Base-by-base conservation (phyloP, 163 green algal genomes). In the Chlamydomonas reinhardtii region DNA sequence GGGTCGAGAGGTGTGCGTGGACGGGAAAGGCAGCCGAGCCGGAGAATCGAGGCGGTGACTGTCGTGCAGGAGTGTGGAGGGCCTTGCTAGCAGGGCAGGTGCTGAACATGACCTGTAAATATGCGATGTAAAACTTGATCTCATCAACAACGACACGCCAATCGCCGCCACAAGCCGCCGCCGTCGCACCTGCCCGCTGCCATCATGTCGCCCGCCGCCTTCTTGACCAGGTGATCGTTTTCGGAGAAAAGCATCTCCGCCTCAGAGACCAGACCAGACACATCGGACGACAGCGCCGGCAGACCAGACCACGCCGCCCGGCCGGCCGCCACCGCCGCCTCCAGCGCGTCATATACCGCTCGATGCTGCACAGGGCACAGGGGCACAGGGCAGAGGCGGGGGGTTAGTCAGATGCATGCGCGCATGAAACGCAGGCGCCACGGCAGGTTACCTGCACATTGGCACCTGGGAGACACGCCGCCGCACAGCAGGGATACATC, bases 161-260 rank as follows among this genome's bases (percentile, higher is more conserved):
- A 0, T 16, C 59, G 2, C 59, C 59, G 4, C 4, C 59, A 6
- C 56, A n/a, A 16, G 0, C 59, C 14, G 14, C 31, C 35, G 11
- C 22, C 39, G 52, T n/a, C 54, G 73, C 29, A 84, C 76, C 76
- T 84, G 29, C 64, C 64, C 6, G 76, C 76, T 3, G 64, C 25
- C 76, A 84, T 75, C 76, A 84, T 74, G 62, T 83, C 76, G 24
- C 27, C 56, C 25, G 61, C 76, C n/a, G 14, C 25, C 31, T 20
- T 31, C 14, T 6, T 25, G 37, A 84, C 39, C 76, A 56, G 64
- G 25, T 52, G n/a, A 4, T 84, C 76, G 8, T 84, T 68, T 6
- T 25, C 48, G 5, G 9, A 25, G 25, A 85, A 85, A 43, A 85
- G 43, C 12, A 17, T 31, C 31, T 70, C 78, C n/a, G 65, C 43